These are phyloP conservation scores for Gossypium trilobum DNA, from an alignment of 441 rosid genomes.

Conservation along the genomic window DNA sequence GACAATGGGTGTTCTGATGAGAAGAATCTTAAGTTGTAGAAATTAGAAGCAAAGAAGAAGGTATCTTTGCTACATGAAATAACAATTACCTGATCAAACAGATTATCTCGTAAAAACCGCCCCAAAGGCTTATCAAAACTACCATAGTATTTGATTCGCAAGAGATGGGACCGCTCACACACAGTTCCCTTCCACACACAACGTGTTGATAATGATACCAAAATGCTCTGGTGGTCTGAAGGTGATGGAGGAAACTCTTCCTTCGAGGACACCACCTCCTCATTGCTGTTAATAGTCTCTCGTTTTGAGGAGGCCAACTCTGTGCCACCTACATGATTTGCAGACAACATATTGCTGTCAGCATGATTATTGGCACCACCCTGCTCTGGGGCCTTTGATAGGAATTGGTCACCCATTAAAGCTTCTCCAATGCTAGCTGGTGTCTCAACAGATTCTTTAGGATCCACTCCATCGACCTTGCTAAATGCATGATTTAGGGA, in stretches of 20 bases:
- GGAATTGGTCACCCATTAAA: constrained; percentile 24
- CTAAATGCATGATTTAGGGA: constrained; percentile 23
- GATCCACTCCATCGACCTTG: constrained; percentile 27
- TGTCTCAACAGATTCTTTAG: constrained; percentile 30
- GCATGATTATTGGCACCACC: constrained; percentile 20
- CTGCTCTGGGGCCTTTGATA: constrained; percentile 27
- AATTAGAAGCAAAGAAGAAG: constrained; percentile 1
- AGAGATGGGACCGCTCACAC: constrained; percentile 62
- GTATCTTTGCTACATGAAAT: constrained; percentile 1
- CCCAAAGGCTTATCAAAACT: constrained; percentile 73
- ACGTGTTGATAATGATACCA: constrained; percentile 67
- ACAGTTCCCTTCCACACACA: constrained; percentile 73
- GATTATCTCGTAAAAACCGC: constrained; percentile 56
- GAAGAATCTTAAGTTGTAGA: constrained; percentile 13
- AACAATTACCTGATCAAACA: constrained; percentile 56
- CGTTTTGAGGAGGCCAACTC: constrained; percentile 23
- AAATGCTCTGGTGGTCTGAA: constrained; percentile 73
- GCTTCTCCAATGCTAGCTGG: constrained; percentile 23
- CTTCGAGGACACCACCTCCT: constrained; percentile 43
- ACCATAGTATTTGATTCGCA: constrained; percentile 68
- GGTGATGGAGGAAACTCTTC: constrained; percentile 63
- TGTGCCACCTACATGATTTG: constrained; percentile 5
- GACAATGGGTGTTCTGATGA: constrained; percentile 42
- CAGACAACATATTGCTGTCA: constrained; percentile 21
- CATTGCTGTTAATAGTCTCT: constrained; percentile 31